A percentile compares a stretch with the other conserved stretches of the same genome.
Conservation (phyloP, 768 basidiomycete genomes). For the Amanita jacksonii region DNA sequence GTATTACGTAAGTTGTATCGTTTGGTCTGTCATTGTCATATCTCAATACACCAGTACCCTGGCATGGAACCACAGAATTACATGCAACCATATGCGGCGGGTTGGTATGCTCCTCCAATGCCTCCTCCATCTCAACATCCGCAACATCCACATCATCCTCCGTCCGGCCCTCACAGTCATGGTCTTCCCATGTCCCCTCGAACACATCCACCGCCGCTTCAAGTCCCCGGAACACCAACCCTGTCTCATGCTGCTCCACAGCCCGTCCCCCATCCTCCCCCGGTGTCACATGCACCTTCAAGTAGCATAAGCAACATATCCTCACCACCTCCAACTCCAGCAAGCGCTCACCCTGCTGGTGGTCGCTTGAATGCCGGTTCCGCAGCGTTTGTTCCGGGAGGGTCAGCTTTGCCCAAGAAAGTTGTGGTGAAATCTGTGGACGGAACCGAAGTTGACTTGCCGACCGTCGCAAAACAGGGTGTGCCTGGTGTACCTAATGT, state of each 20-base stretch:
- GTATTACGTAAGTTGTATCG: slow-evolving; percentile 47
- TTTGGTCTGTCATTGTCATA: slow-evolving; percentile 7
- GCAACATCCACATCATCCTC: slow-evolving; percentile 39
- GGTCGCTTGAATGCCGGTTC: slow-evolving; percentile 56
- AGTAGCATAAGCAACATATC: slow-evolving; percentile 40
- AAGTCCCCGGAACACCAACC: slow-evolving; percentile 61
- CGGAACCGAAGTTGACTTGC: slow-evolving; percentile 56
- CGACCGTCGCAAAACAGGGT: slow-evolving; percentile 40
- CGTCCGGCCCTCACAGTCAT: slow-evolving; percentile 35
- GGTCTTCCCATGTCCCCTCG: slow-evolving; percentile 64
- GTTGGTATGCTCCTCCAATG: slow-evolving; percentile 30
- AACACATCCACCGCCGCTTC: slow-evolving; percentile 42
- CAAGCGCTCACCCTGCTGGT: slow-evolving; percentile 31
- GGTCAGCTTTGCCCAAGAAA: slow-evolving; percentile 26
- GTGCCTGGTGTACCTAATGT: slow-evolving; percentile 27
- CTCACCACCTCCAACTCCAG: slow-evolving; percentile 63
- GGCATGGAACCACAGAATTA: slow-evolving; percentile 35
- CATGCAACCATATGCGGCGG: slow-evolving; percentile 28
- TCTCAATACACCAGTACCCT: slow-evolving; percentile 24
- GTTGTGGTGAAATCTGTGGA: slow-evolving; percentile 54
- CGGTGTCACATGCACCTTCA: slow-evolving; percentile 38
- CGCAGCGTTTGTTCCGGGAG: slow-evolving; percentile 53
- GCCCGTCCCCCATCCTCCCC: slow-evolving; percentile 33
- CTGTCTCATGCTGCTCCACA: slow-evolving; percentile 46
- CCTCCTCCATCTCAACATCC: slow-evolving; percentile 19